These are phyloP conservation scores for Trametes sanguinea DNA, from an alignment of 768 basidiomycete species.

Conservation along the genomic window DNA sequence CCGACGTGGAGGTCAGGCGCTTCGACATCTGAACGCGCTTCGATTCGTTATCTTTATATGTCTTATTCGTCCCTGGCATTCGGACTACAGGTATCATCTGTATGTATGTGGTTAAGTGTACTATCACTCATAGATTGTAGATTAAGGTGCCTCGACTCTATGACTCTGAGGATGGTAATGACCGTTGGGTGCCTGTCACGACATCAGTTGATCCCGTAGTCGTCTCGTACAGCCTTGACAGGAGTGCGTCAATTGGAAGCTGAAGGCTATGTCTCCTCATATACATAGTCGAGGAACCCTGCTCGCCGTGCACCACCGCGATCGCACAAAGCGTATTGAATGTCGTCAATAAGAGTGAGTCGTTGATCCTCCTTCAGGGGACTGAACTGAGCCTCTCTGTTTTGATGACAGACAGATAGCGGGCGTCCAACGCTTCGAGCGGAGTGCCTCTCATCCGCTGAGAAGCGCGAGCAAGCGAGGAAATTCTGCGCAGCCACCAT, in stretches of 20 bases:
- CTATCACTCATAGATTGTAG: not conserved
- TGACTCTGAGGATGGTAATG: not conserved
- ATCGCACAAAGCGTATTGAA: not conserved
- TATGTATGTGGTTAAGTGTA: not conserved
- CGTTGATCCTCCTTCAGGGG: too few relatives aligned
- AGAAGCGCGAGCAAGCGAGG: slow-evolving; percentile 16
- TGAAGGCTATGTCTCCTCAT: too few relatives aligned
- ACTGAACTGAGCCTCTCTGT: too few relatives aligned
- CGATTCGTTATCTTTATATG: not conserved
- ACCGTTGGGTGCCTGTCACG: not conserved
- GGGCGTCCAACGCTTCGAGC: not conserved
- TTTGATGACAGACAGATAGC: too few relatives aligned
- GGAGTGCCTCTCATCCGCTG: not conserved
- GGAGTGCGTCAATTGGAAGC: too few relatives aligned
- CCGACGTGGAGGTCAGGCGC: slow-evolving; percentile 49
- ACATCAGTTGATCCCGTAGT: not conserved
- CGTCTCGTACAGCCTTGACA: too few relatives aligned
- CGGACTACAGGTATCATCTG: not conserved
- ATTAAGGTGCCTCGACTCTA: not conserved
- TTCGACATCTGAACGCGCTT: slow-evolving; percentile 52
- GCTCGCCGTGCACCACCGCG: not conserved
- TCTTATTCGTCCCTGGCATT: not conserved
- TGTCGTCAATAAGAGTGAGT: not conserved
- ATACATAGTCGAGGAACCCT: too few relatives aligned
- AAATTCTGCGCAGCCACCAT: slow-evolving; percentile 10